A percentile compares a stretch with the other conserved stretches of the same genome.
phyloP scores from a whole-genome alignment of 495 filamentous ascomycete species.

The Trichoderma virens region DNA sequence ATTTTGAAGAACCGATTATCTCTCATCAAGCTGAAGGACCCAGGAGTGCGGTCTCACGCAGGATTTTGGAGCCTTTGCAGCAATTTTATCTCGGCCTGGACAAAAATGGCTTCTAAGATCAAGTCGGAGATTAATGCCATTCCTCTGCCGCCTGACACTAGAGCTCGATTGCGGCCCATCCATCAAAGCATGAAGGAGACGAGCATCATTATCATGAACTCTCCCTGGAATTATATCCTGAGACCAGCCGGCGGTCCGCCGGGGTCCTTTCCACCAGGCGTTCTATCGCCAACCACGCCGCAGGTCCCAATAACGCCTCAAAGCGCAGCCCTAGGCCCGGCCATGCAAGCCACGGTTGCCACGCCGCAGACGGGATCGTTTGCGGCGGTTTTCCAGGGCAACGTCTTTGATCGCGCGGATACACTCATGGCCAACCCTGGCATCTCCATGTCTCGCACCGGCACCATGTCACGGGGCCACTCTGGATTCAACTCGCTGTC shows the following conservation, averaged over 20 bases:
- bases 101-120: slow-evolving; percentile 62
- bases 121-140: slow-evolving; percentile 50
- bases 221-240: slow-evolving; percentile 61
- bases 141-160: slow-evolving; percentile 56
- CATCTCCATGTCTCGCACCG: slow-evolving; percentile 32
- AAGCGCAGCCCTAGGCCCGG: slow-evolving; percentile 71
- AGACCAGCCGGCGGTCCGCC: slow-evolving; percentile 15
- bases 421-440: slow-evolving; percentile 54
- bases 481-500: slow-evolving; percentile 33
- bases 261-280: background rate
- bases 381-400: slow-evolving; percentile 57
- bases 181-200: slow-evolving; percentile 71
- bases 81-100: slow-evolving; percentile 67
- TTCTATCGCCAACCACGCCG: slow-evolving; percentile 11
- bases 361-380: slow-evolving; percentile 63
- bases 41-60: slow-evolving; percentile 62
- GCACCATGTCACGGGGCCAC: slow-evolving; percentile 30
- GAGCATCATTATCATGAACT: slow-evolving; percentile 61
- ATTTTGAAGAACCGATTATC: slow-evolving; percentile 61
- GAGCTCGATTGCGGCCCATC: slow-evolving; percentile 63
- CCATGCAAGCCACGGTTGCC: slow-evolving; percentile 82
- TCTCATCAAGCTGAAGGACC: slow-evolving; percentile 78
- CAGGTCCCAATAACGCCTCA: slow-evolving; percentile 54
- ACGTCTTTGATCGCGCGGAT: slow-evolving; percentile 70
- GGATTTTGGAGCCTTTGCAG: slow-evolving; percentile 80